Evolutionary conservation across 108 stramenopile genomes (phyloP).

Genomic region (Nitzschia palea): DNA sequence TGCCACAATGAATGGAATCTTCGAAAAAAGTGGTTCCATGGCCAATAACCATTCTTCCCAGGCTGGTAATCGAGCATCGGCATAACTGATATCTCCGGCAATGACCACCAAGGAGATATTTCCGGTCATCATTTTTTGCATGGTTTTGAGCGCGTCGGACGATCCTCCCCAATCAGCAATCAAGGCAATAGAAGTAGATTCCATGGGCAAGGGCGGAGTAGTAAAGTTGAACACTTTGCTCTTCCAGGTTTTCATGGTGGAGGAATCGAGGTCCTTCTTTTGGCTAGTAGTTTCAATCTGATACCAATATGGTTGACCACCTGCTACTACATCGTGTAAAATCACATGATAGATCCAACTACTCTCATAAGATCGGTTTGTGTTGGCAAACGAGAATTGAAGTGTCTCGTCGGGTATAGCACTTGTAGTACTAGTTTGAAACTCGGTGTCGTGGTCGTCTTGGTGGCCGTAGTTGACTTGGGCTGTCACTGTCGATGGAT

Average conservation of each 20-base stretch:
- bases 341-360: constrained; percentile 43
- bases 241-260: background rate
- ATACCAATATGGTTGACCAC: constrained; percentile 27
- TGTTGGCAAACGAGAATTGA: constrained; percentile 2
- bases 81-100: constrained; percentile 76
- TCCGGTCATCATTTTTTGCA: constrained; percentile 38
- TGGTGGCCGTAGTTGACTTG: background rate
- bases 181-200: constrained; percentile 30
- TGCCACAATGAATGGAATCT: constrained; percentile 56
- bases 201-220: constrained; percentile 29
- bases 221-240: constrained; percentile 9
- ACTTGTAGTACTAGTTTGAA: too few species aligned
- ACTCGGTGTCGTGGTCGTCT: background rate
- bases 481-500: background rate
- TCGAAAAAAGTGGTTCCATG: constrained; percentile 49
- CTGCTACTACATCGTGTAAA: constrained; percentile 27
- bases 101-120: constrained; percentile 26
- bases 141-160: constrained; percentile 29
- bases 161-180: constrained; percentile 41
- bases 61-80: constrained; percentile 53
- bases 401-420: background rate
- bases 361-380: constrained; percentile 2
- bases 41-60: constrained; percentile 68
- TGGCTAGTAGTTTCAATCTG: constrained; percentile 9
- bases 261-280: too few species aligned